Conservation (phyloP, 768 basidiomycete genomes). For the Mycena amicta region DNA sequence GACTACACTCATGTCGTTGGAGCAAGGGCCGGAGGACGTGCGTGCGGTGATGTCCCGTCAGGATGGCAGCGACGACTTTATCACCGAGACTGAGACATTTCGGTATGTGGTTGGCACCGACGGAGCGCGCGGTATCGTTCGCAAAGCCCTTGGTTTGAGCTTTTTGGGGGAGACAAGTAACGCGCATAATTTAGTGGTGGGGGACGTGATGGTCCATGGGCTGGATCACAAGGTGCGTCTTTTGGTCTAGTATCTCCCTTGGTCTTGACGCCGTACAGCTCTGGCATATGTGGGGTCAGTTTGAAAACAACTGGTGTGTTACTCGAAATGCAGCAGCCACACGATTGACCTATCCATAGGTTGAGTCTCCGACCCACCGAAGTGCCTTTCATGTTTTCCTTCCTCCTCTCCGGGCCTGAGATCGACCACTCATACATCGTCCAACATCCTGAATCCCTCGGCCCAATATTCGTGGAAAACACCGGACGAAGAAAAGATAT, state of each 20-base stretch:
- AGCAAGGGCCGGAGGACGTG: conserved; percentile 28
- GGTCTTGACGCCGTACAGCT: conserved; percentile 28
- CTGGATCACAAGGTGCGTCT: conserved; percentile 39
- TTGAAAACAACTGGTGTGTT: conserved; percentile 35
- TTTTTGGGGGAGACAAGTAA: conserved; percentile 35
- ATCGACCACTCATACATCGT: conserved; percentile 25
- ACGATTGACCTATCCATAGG: conserved; percentile 17
- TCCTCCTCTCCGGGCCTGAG: conserved; percentile 30
- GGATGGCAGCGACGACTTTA: conserved; percentile 4
- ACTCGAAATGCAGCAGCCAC: not conserved
- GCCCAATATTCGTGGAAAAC: conserved; percentile 16
- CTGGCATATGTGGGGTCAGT: conserved; percentile 53
- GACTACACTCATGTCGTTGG: conserved; percentile 26
- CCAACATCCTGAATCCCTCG: conserved; percentile 22
- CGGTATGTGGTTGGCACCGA: conserved; percentile 29
- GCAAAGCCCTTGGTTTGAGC: conserved; percentile 27
- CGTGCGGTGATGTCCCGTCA: conserved; percentile 20
- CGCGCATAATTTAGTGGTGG: conserved; percentile 28
- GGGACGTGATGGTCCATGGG: conserved; percentile 44
- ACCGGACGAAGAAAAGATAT: conserved; percentile 27
- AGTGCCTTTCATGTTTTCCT: conserved; percentile 32
- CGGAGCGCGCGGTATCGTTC: conserved; percentile 30
- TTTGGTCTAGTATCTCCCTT: too few species aligned
- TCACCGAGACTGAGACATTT: conserved; percentile 17
- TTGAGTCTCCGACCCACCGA: conserved; percentile 37